Conservation (phyloP, 2,329 filamentous ascomycete genomes). For the Parascedosporium putredinis region DNA sequence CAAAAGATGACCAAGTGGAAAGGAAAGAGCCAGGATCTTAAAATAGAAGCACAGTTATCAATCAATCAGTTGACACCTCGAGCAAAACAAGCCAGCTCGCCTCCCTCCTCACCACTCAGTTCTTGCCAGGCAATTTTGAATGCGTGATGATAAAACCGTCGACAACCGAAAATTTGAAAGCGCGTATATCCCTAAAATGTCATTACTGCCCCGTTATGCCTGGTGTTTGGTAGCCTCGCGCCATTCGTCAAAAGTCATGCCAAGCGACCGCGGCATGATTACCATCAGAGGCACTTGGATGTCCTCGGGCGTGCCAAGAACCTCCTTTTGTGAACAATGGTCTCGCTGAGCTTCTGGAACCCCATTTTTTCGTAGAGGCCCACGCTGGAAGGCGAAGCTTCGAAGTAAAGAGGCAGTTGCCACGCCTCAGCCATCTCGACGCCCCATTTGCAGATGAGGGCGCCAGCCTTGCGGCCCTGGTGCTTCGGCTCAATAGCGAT, state of each 20-base stretch:
- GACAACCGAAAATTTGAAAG: too few species aligned
- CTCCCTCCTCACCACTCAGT: too few species aligned
- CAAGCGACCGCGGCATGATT: constrained; percentile 25
- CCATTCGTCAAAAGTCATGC: constrained; percentile 25
- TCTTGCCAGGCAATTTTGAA: too few species aligned
- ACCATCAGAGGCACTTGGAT: constrained; percentile 31
- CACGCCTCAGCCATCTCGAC: constrained; percentile 24
- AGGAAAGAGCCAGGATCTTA: background rate
- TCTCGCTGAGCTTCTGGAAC: constrained; percentile 28
- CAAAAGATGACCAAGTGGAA: background rate
- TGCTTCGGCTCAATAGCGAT: constrained; percentile 32
- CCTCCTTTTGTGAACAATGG: constrained; percentile 26
- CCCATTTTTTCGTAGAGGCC: constrained; percentile 35
- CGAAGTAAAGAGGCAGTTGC: constrained; percentile 33
- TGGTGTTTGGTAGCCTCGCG: constrained; percentile 9
- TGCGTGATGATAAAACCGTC: too few species aligned
- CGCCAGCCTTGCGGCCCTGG: constrained; percentile 32
- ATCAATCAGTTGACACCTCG: background rate
- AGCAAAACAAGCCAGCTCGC: too few species aligned
- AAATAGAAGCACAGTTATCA: constrained; percentile 3
- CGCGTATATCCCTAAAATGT: too few species aligned
- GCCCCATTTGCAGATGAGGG: constrained; percentile 30
- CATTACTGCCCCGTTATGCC: constrained; percentile 2
- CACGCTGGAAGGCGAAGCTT: constrained; percentile 30
- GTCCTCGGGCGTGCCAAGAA: constrained; percentile 23